Conservation (phyloP, 495 filamentous ascomycete species). For the Penicillium goetzii region DNA sequence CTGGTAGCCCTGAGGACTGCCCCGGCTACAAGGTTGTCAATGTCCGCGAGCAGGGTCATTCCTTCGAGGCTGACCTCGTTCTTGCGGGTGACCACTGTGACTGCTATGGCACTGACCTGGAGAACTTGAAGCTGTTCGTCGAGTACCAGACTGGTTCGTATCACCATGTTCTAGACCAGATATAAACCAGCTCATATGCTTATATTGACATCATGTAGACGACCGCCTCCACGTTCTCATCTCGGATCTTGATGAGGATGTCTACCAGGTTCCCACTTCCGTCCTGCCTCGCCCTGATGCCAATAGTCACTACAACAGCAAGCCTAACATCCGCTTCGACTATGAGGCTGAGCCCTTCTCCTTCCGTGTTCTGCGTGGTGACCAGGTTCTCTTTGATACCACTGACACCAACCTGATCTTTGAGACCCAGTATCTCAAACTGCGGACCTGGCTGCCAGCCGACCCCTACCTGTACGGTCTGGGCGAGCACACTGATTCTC, state of each 20-base stretch:
- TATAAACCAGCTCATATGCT: not conserved
- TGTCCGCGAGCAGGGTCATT: slow-evolving; percentile 51
- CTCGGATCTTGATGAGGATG: slow-evolving; percentile 69
- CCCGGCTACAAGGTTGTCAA: slow-evolving; percentile 75
- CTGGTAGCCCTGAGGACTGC: slow-evolving; percentile 43
- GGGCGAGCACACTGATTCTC: slow-evolving; percentile 76
- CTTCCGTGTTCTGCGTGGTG: slow-evolving; percentile 66
- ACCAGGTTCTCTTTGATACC: slow-evolving; percentile 81
- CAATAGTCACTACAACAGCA: slow-evolving; percentile 4
- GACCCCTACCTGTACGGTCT: slow-evolving; percentile 77
- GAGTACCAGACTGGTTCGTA: slow-evolving; percentile 74
- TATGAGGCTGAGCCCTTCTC: slow-evolving; percentile 72
- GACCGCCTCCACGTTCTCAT: slow-evolving; percentile 83
- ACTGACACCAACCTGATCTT: slow-evolving; percentile 72
- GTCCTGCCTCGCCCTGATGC: slow-evolving; percentile 65
- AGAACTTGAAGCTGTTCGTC: slow-evolving; percentile 67
- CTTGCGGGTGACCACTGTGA: slow-evolving; percentile 72
- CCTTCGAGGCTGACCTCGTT: slow-evolving; percentile 60
- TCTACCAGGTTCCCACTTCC: slow-evolving; percentile 78
- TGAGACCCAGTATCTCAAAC: slow-evolving; percentile 74
- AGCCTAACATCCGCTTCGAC: slow-evolving; percentile 61
- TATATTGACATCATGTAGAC: slow-evolving; percentile 45
- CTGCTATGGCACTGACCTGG: slow-evolving; percentile 70
- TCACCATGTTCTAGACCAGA: not conserved
- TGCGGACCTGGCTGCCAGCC: slow-evolving; percentile 69